Percentiles rank a stretch among this genome's conserved stretches.
Conservation (phyloP, 2,329 filamentous ascomycete genomes). For the Verticillium nonalfalfae region DNA sequence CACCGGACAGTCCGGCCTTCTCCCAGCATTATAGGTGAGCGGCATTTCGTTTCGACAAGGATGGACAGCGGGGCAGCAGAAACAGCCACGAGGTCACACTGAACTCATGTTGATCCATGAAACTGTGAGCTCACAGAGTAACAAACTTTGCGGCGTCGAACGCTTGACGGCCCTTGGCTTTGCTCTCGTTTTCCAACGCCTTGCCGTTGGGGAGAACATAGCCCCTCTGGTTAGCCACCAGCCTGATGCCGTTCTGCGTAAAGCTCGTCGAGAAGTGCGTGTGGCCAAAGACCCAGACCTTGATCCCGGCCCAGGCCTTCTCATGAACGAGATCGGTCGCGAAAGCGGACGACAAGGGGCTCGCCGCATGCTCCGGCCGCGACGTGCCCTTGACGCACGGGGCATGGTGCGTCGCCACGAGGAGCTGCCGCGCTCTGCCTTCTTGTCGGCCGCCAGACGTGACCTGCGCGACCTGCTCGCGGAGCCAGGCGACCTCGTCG, state of each 20-base stretch:
- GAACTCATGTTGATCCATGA: too few relatives aligned
- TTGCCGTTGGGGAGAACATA: slow-evolving; percentile 13
- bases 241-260: slow-evolving; percentile 17
- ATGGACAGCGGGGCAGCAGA: too few relatives aligned
- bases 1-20: too few relatives aligned
- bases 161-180: too few relatives aligned
- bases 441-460: slow-evolving; percentile 11
- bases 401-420: slow-evolving; percentile 19
- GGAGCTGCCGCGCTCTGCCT: slow-evolving; percentile 25
- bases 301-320: slow-evolving; percentile 26
- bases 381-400: slow-evolving; percentile 17
- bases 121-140: too few relatives aligned
- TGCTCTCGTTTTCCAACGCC: too few relatives aligned
- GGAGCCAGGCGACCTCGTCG: slow-evolving; percentile 36
- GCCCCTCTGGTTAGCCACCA: slow-evolving; percentile 32
- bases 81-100: too few relatives aligned
- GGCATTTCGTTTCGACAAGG: too few relatives aligned
- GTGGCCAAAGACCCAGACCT: slow-evolving; percentile 40
- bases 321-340: slow-evolving; percentile 28
- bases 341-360: slow-evolving; percentile 25
- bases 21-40: too few relatives aligned
- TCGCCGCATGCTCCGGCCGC: slow-evolving; percentile 20
- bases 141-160: too few relatives aligned
- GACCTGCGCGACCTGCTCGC: slow-evolving; percentile 22
- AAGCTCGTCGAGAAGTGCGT: slow-evolving; percentile 30